phyloP scores from a whole-genome alignment of 1,284 basidiomycete species.

The Gomphus bonarii region DNA sequence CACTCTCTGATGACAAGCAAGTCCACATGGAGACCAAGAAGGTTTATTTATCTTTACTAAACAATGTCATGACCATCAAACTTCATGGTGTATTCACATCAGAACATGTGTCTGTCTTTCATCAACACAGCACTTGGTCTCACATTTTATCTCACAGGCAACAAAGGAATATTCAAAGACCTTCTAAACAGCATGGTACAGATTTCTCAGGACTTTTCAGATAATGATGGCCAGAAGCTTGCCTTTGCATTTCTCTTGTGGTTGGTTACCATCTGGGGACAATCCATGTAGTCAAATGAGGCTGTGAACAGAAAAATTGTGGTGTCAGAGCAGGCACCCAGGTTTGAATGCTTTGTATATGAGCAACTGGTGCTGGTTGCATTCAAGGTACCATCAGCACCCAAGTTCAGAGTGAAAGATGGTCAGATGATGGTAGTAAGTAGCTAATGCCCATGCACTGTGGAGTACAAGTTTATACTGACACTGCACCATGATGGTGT shows the following conservation, averaged over 20 bases:
- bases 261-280: conserved; percentile 77
- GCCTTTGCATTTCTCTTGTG: conserved; percentile 77
- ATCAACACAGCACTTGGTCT: not conserved
- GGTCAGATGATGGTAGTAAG: conserved; percentile 77
- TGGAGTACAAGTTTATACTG: no score
- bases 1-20: conserved; percentile 85
- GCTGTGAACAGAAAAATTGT: conserved; percentile 26
- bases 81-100: conserved; percentile 83
- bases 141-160: conserved; percentile 39
- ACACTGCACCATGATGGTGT: no score
- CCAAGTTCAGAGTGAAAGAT: conserved; percentile 82
- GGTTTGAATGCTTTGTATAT: conserved; percentile 92
- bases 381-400: conserved; percentile 74
- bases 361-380: conserved; percentile 76
- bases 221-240: conserved; percentile 67
- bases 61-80: conserved; percentile 72
- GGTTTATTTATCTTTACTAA: conserved; percentile 82
- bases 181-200: conserved; percentile 68
- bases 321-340: conserved; percentile 54
- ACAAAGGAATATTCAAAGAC: no score
- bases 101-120: conserved; percentile 47
- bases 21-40: no score
- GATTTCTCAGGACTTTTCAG: conserved; percentile 66
- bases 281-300: conserved; percentile 26
- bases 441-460: no score